Evolutionary conservation across 345 rosid genomes (phyloP).

Genomic region (Corchorus olitorius): DNA sequence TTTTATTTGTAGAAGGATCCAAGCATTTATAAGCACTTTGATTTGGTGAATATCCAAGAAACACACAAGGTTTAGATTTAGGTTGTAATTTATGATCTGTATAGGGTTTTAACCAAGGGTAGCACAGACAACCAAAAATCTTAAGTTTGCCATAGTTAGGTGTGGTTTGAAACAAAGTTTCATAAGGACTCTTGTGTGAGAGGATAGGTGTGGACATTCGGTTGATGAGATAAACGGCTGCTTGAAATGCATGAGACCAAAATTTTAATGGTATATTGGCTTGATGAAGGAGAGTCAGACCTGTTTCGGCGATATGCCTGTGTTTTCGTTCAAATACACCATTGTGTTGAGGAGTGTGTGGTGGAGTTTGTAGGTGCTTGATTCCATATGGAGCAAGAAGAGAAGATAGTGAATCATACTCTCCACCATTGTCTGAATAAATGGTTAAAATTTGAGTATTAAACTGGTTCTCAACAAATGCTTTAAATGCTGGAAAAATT

Average conservation of each 20-base stretch:
- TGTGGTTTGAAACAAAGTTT: background rate
- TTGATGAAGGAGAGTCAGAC: background rate
- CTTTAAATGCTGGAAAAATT: background rate
- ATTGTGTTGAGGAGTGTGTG: background rate
- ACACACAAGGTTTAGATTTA: background rate
- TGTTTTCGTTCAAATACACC: background rate
- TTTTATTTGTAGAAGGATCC: background rate
- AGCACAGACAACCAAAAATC: background rate
- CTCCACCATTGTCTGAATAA: background rate
- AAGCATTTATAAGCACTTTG: background rate
- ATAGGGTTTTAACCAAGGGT: too few species aligned
- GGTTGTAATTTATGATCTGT: too few species aligned
- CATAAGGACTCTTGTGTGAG: too few species aligned
- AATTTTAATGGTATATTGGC: rapidly evolving
- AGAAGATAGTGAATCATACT: rapidly evolving
- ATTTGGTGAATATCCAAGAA: background rate
- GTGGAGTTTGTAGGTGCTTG: background rate
- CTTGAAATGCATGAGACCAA: background rate
- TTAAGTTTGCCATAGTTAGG: background rate
- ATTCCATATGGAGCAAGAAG: background rate
- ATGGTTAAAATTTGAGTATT: background rate
- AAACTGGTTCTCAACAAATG: background rate
- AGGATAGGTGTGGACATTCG: too few species aligned
- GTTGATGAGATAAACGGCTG: background rate
- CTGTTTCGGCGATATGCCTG: background rate